phyloP scores from a whole-genome alignment of 306 rosid genomes.

The Clitoria ternatea region DNA sequence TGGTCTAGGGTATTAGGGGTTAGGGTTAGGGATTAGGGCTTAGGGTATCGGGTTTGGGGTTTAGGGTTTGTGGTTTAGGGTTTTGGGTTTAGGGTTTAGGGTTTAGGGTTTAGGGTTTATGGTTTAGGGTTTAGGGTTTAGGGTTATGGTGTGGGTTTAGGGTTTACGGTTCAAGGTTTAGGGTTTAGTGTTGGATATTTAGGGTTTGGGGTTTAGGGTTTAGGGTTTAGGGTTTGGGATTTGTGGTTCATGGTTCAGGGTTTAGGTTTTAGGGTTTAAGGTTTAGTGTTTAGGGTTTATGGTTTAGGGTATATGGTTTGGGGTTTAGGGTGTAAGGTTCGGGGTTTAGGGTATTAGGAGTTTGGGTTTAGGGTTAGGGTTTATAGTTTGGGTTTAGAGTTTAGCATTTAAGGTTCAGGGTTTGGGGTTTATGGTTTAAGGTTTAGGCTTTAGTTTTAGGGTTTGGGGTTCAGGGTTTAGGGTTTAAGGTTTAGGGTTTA shows the following conservation, averaged over 20 bases:
- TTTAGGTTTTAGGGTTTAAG: background rate
- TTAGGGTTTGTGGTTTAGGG: no score
- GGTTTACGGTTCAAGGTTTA: background rate
- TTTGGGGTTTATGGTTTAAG: background rate
- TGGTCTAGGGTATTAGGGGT: no score
- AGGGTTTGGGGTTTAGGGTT: background rate
- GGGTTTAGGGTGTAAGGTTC: no score
- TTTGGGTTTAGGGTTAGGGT: no score
- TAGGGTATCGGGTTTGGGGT: background rate
- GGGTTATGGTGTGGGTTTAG: background rate
- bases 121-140: background rate
- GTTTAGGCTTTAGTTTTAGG: background rate
- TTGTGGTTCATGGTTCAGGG: background rate
- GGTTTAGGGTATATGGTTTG: no score
- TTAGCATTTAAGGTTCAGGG: background rate
- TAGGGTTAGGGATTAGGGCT: background rate
- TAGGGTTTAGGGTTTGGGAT: background rate
- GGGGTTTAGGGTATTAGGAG: no score
- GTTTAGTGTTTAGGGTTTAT: background rate
- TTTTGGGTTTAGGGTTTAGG: background rate
- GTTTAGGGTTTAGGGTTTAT: background rate
- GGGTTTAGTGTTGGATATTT: background rate
- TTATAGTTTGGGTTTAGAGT: no score
- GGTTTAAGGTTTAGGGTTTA: background rate
- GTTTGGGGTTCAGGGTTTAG: background rate